A percentile compares a stretch with the other conserved stretches of the same genome.
phyloP scores from a whole-genome alignment of 2,329 filamentous ascomycete genomes.

The Penicillium brevicompactum region DNA sequence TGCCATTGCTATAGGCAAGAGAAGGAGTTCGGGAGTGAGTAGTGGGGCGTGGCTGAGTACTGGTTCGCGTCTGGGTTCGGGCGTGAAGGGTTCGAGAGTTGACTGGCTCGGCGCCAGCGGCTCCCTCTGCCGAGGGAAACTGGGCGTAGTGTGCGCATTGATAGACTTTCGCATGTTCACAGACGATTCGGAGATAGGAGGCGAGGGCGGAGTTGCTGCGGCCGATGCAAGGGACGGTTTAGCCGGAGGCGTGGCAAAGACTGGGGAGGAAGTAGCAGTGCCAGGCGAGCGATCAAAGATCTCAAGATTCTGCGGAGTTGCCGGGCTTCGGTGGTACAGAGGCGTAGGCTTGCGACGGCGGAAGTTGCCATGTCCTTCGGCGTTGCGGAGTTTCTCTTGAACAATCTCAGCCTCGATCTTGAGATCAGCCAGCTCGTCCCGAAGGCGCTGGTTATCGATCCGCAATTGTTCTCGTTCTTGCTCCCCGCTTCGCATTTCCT shows the following conservation, averaged over 20 bases:
- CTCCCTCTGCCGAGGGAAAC: conserved; percentile 45
- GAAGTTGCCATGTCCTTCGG: conserved; percentile 53
- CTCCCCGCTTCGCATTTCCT: conserved; percentile 88
- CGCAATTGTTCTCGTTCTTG: conserved; percentile 86
- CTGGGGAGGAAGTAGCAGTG: conserved; percentile 85
- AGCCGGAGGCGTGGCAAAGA: conserved; percentile 80
- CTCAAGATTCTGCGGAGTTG: conserved; percentile 63
- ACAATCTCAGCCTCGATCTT: conserved; percentile 94
- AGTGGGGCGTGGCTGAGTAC: conserved; percentile 21
- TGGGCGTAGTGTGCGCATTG: conserved; percentile 49
- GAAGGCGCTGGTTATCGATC: conserved; percentile 86
- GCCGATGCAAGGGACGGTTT: conserved; percentile 67
- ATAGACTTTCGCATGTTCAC: conserved; percentile 58
- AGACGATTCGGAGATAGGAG: conserved; percentile 87
- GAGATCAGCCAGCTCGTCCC: conserved; percentile 88
- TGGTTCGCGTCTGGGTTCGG: conserved; percentile 35
- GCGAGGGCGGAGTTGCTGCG: conserved; percentile 83
- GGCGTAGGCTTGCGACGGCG: conserved; percentile 55
- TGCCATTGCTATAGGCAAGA: conserved; percentile 50
- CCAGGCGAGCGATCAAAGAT: conserved; percentile 76
- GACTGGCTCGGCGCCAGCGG: conserved; percentile 51
- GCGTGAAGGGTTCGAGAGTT: conserved; percentile 58
- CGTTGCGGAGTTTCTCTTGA: conserved; percentile 86
- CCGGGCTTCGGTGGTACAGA: conserved; percentile 50
- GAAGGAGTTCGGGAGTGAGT: conserved; percentile 61